These are phyloP conservation scores for Aciculoconidium aculeatum DNA, from an alignment of 805 yeast genomes.

Conservation along the genomic window DNA sequence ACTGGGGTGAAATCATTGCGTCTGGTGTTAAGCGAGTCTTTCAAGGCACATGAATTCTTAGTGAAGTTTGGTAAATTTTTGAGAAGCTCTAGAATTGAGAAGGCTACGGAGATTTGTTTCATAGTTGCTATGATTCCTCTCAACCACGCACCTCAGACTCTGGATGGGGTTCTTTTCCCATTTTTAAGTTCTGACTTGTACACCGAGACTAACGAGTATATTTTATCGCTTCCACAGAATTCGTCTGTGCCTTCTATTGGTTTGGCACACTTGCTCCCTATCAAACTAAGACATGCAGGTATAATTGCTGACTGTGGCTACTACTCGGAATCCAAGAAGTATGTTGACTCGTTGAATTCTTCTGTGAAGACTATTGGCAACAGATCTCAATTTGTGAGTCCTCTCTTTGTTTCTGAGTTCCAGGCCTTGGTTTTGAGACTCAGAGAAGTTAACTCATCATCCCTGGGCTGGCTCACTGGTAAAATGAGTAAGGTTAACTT, in stretches of 20 bases:
- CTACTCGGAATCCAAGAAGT: conserved; percentile 53
- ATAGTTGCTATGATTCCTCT: conserved; percentile 46
- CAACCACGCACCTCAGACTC: conserved; percentile 18
- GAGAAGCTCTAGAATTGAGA: conserved; percentile 16
- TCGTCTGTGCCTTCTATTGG: too few species aligned
- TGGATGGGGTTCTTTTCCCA: conserved; percentile 31
- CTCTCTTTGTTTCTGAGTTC: conserved; percentile 22
- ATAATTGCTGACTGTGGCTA: conserved; percentile 64
- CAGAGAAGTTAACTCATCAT: conserved; percentile 35
- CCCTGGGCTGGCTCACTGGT: conserved; percentile 68
- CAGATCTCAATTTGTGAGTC: conserved; percentile 22
- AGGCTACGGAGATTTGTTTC: conserved; percentile 42
- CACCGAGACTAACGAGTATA: conserved; percentile 67
- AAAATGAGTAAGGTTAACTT: conserved; percentile 53
- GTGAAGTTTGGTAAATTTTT: conserved; percentile 48
- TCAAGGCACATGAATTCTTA: conserved; percentile 34
- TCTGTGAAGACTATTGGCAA: conserved; percentile 26
- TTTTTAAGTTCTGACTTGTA: conserved; percentile 41
- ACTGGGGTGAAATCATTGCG: conserved; percentile 48
- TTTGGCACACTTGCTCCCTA: conserved; percentile 53
- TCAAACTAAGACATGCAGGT: conserved; percentile 64
- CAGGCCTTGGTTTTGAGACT: conserved; percentile 40
- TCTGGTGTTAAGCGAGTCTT: conserved; percentile 28
- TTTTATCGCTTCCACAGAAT: conserved; percentile 17
- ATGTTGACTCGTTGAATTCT: conserved; percentile 46